Evolutionary conservation across 805 yeast species (phyloP).

Genomic region (Candida koratica): DNA sequence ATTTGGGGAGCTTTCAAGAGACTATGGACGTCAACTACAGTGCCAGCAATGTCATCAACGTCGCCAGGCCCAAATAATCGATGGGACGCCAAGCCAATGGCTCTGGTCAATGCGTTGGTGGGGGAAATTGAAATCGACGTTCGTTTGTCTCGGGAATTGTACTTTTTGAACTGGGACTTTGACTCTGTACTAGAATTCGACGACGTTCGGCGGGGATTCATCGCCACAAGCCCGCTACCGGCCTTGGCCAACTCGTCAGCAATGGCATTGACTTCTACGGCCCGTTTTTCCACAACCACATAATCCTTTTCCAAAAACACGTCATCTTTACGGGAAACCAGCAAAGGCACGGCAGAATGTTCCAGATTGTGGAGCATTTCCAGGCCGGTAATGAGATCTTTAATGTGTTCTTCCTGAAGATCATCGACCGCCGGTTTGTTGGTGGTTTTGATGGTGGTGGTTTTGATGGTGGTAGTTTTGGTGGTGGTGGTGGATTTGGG

Average conservation of each 20-base stretch:
- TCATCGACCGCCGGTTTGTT: not conserved
- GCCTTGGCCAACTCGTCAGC: conserved; percentile 86
- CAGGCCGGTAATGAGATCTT: conserved; percentile 30
- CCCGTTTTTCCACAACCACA: conserved; percentile 90
- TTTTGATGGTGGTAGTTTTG: conserved; percentile 5
- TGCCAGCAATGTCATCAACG: conserved; percentile 4
- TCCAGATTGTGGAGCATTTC: not conserved
- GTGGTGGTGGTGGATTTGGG: conserved; percentile 7
- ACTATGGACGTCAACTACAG: conserved; percentile 28
- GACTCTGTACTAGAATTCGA: conserved; percentile 17
- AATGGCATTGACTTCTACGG: conserved; percentile 90
- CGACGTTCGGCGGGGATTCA: conserved; percentile 32
- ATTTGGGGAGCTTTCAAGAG: conserved; percentile 15
- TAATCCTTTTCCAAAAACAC: conserved; percentile 73
- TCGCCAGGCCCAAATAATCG: conserved; percentile 62
- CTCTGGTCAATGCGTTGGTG: conserved; percentile 83
- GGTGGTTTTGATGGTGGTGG: conserved; percentile 6
- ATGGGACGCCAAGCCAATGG: conserved; percentile 82
- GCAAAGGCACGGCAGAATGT: not conserved
- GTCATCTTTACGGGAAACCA: conserved; percentile 31
- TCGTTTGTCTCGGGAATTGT: conserved; percentile 56
- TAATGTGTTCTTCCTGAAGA: conserved; percentile 42
- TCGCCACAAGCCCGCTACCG: conserved; percentile 49
- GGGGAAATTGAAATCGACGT: conserved; percentile 72
- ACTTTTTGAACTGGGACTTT: conserved; percentile 14